These are phyloP conservation scores for Nicotiana knightiana DNA, from an alignment of 257 asterid species.

Conservation along the genomic window DNA sequence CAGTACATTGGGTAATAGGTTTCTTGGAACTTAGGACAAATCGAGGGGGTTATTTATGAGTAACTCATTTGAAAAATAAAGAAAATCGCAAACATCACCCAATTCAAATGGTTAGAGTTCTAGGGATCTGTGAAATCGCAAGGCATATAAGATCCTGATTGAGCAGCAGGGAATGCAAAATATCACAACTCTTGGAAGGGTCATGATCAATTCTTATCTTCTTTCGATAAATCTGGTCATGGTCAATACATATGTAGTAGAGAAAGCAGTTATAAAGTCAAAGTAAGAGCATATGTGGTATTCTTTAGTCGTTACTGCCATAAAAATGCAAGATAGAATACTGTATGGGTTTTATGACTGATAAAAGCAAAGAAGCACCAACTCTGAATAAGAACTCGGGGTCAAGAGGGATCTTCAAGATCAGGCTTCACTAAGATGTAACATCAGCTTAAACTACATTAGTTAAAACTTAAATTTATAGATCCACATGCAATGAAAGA, in stretches of 20 bases:
- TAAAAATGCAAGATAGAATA: neutral
- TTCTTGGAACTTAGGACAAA: neutral
- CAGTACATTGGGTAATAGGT: neutral
- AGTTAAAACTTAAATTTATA: no score
- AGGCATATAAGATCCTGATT: neutral
- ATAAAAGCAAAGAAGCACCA: neutral
- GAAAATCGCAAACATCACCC: neutral
- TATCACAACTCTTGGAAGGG: neutral
- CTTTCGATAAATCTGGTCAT: neutral
- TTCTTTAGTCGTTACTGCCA: neutral
- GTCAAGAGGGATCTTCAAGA: no score
- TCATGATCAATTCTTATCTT: neutral
- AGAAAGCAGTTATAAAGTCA: neutral
- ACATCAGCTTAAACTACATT: neutral
- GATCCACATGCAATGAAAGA: neutral
- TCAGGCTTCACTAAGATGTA: no score
- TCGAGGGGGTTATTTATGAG: neutral
- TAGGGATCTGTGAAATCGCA: neutral
- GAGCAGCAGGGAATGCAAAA: neutral
- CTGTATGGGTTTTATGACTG: neutral
- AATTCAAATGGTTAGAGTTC: neutral
- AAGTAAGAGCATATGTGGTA: neutral
- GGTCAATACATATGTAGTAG: neutral
- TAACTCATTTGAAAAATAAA: neutral
- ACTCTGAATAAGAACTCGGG: no score